These are phyloP conservation scores for Platanus orientalis DNA, from an alignment of 164 flowering plant species.

Conservation along the genomic window DNA sequence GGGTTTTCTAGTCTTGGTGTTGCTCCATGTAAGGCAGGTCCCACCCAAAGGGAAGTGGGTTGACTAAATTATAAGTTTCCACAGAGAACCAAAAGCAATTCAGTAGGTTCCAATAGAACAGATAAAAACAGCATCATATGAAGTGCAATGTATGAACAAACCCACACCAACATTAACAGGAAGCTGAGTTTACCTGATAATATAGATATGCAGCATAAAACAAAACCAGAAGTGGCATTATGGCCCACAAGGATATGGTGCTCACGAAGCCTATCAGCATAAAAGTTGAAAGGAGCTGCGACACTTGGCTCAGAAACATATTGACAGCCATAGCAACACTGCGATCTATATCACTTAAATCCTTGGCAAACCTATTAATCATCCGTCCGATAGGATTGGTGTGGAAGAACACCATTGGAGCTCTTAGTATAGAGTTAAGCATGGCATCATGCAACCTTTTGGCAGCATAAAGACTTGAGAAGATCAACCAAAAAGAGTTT, in stretches of 20 bases:
- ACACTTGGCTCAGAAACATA: constrained; percentile 79
- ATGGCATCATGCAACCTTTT: constrained; percentile 87
- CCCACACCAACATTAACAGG: background rate
- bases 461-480: constrained; percentile 92
- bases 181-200: constrained; percentile 88
- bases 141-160: background rate
- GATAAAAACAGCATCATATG: background rate
- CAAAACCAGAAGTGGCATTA: constrained; percentile 88
- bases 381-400: constrained; percentile 95
- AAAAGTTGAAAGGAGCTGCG: constrained; percentile 92
- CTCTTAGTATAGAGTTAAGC: constrained; percentile 82
- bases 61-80: too few species aligned
- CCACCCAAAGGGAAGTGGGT: too few species aligned
- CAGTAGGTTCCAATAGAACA: background rate
- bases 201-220: constrained; percentile 90
- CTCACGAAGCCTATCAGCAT: constrained; percentile 91
- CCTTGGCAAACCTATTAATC: constrained; percentile 97
- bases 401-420: constrained; percentile 98
- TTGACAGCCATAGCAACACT: constrained; percentile 70
- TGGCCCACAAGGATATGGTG: constrained; percentile 96
- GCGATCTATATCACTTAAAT: constrained; percentile 90
- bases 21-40: too few species aligned
- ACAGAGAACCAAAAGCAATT: too few species aligned
- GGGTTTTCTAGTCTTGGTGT: too few species aligned
- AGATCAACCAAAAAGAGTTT: constrained; percentile 90